A percentile compares a stretch with the other conserved stretches of the same genome.
These are phyloP conservation scores for Pythium chondricola DNA, from an alignment of 352 stramenopile genomes.

Conservation along the genomic window DNA sequence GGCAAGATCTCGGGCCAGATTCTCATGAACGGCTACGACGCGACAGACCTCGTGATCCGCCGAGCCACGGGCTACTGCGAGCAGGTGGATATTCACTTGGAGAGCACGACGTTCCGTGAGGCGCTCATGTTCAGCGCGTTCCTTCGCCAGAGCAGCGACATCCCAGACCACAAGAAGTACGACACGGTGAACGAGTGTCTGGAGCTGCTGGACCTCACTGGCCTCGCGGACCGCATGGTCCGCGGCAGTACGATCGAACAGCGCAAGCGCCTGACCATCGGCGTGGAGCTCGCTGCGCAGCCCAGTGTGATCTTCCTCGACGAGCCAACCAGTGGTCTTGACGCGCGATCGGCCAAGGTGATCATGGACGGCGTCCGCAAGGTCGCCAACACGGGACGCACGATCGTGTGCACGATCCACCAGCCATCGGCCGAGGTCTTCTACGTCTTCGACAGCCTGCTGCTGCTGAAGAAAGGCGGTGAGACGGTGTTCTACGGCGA, in stretches of 20 bases:
- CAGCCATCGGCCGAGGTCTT: constrained; percentile 69
- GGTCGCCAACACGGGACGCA: constrained; percentile 58
- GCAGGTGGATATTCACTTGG: constrained; percentile 29
- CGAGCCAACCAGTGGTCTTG: constrained; percentile 12
- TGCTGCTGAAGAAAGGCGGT: constrained; percentile 44
- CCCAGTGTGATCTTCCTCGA: constrained; percentile 40
- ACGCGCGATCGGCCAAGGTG: constrained; percentile 11
- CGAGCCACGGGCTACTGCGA: constrained; percentile 24
- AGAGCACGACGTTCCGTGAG: constrained; percentile 79
- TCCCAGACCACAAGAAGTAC: constrained; percentile 19
- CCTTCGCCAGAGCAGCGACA: constrained; percentile 29
- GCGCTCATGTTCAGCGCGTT: constrained; percentile 79
- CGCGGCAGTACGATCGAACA: constrained; percentile 26
- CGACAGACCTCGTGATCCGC: constrained; percentile 18
- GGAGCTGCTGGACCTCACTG: constrained; percentile 24
- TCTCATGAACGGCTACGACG: constrained; percentile 23
- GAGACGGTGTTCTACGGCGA: constrained; percentile 30
- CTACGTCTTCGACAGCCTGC: constrained; percentile 60
- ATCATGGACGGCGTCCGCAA: constrained; percentile 66
- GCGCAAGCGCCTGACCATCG: constrained; percentile 47
- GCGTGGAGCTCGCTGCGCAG: constrained; percentile 79
- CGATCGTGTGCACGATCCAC: constrained; percentile 52
- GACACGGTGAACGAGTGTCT: constrained; percentile 24
- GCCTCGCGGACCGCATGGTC: constrained; percentile 19
- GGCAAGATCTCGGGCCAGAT: constrained; percentile 48